Base-by-base conservation (phyloP, 495 filamentous ascomycete genomes). In the Aspergillus ellipticus region DNA sequence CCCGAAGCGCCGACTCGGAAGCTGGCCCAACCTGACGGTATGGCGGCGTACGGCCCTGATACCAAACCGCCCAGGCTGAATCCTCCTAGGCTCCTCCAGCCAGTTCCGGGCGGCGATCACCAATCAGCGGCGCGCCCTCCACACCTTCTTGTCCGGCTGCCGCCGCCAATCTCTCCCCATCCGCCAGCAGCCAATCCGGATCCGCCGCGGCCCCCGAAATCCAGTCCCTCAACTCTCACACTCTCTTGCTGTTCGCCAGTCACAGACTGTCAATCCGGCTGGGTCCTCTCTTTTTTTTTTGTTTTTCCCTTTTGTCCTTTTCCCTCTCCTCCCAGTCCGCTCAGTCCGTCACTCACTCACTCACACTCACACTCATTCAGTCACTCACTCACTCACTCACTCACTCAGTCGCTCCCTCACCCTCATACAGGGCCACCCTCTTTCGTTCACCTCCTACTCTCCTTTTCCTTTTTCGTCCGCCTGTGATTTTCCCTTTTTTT, bases 31-130 rank as follows among this genome's bases (percentile, higher is more conserved):
- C 29, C 41, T 61, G 52, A 59, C 60, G 42, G 60, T 59, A 59
- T 53, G 49, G 13, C n/a, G 15, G 15, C 7, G 39, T 56, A 56
- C 54, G 22, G 49, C 49, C 50, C 48, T 47, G 54, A 60, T 53
- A 57, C 61, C 39, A 59, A 53, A 29, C 47, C 51, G 53, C 49
- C 47, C 45, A 28, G 45, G 45, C 51, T 22, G 43, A 48, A 57
- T 54, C 39, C 56, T 55, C 46, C 43, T 55, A 57, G 51, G 29
- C 56, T 55, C 46, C 43, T 55, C 45, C 56, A 55, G 50, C 39
- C 59, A 57, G 59, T 60, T 59, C 54, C 58, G 62, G 53, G 31
- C 29, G 57, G 51, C 51, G 63, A 65, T 65, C 63, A 52, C 57
- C 61, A 64, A 59, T 61, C 57, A 60, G 43, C 43, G 39, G 22